Base-by-base conservation (phyloP, 208 protist genomes). In the Leptomonas pyrrhocoris region DNA sequence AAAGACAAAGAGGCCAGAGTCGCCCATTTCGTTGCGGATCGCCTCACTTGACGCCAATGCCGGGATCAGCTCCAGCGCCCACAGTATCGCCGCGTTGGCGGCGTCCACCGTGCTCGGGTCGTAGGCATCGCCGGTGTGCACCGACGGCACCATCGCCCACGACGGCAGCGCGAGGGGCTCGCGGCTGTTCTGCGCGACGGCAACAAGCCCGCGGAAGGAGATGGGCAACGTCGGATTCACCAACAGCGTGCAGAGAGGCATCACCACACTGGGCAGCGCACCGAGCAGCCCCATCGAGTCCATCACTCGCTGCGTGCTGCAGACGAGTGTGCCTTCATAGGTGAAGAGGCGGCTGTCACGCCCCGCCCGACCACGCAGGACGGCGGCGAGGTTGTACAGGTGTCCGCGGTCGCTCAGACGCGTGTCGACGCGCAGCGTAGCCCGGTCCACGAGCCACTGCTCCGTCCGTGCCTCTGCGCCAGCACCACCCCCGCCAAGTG, bases 251-350 rank as follows among this genome's bases (percentile, higher is more conserved):
- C 85, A 72, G 31, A 96, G 74, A 12, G 91, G 91, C 61, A 96
- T 81, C 18, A 91, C 58, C 1, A 93, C 86, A 13, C 86, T 88
- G 15, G 83, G 69, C 36, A 94, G 46, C 18, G 81, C 84, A 3
- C 85, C 88, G n/a, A 96, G 74, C 13, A 88, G 78, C 59, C 87
- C 84, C 69, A 94, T 80, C 23, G 88, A 85, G 50, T 96, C 91
- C n/a, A 93, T 65, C 28, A 93, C 74, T 42, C 63, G 83, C 28
- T 74, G 86, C 45, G 78, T 81, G 59, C 82, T 78, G 73, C 91
- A 96, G 21, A 83, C 59, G 5, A 90, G 15, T 3, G 89, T 93
- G 21, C 88, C 92, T 36, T 93, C 89, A 51, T 85, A 88, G 21
- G 77, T 86, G 21, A 88, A 79, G n/a, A 94, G 66, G 15, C 74